Conservation (phyloP, 441 rosid species). For the Gossypium laxum region DNA sequence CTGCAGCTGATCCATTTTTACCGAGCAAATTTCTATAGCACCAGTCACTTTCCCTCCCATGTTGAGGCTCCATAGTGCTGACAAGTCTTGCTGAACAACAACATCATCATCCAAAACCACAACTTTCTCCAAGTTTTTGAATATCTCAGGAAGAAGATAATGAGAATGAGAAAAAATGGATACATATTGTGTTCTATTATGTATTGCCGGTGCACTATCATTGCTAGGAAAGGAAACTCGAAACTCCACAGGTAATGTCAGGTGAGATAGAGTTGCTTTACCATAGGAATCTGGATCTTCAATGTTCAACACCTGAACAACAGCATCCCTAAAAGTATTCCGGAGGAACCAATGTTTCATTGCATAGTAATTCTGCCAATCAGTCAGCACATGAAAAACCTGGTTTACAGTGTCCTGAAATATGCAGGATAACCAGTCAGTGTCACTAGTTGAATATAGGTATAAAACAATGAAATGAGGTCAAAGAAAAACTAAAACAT, state of each 20-base stretch:
- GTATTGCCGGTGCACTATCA: constrained; percentile 29
- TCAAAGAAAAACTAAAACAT: constrained; percentile 20
- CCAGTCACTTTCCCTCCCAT: constrained; percentile 86
- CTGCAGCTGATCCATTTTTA: constrained; percentile 54
- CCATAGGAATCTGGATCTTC: constrained; percentile 43
- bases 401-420: constrained; percentile 68
- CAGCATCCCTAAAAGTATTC: constrained; percentile 52
- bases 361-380: constrained; percentile 67
- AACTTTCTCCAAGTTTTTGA: constrained; percentile 50
- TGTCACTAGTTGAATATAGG: constrained; percentile 9
- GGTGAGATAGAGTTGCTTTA: constrained; percentile 31
- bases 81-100: constrained; percentile 58
- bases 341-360: constrained; percentile 75
- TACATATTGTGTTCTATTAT: constrained; percentile 47
- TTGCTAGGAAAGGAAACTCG: constrained; percentile 47
- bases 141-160: constrained; percentile 70
- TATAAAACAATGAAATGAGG: constrained; percentile 16
- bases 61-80: constrained; percentile 49
- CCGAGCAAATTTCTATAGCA: constrained; percentile 62
- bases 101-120: constrained; percentile 75
- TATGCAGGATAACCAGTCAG: constrained; percentile 25
- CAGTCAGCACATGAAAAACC: constrained; percentile 87
- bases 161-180: constrained; percentile 69
- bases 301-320: constrained; percentile 60
- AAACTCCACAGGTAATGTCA: constrained; percentile 68